These are phyloP conservation scores for Dendrobium catenatum DNA, from an alignment of 106 monocot species.

Conservation along the genomic window DNA sequence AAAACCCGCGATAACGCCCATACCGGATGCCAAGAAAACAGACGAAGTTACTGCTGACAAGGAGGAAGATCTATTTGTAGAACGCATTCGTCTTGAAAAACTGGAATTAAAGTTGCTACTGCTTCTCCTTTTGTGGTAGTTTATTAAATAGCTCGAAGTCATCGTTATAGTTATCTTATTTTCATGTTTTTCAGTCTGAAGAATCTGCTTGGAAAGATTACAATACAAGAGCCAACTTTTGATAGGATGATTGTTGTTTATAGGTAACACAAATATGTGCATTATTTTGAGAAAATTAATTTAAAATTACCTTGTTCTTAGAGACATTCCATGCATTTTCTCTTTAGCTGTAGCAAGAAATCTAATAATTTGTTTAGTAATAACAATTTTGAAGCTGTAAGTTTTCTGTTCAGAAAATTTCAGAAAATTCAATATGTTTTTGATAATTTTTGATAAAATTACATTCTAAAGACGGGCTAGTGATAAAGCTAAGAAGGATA, in stretches of 20 bases:
- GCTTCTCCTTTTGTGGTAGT: background rate
- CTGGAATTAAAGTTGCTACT: constrained; percentile 63
- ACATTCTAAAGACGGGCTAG: constrained; percentile 46
- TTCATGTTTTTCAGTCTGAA: constrained; percentile 32
- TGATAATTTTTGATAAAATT: background rate
- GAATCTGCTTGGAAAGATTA: constrained; percentile 63
- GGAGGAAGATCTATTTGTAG: constrained; percentile 59
- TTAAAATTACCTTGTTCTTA: background rate
- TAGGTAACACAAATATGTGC: constrained; percentile 31
- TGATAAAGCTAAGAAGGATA: constrained; percentile 42
- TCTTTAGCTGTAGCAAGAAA: background rate
- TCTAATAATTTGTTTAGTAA: background rate
- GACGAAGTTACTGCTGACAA: constrained; percentile 46
- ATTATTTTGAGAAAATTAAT: background rate
- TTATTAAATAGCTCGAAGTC: background rate
- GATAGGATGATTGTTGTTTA: constrained; percentile 94
- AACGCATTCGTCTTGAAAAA: constrained; percentile 79
- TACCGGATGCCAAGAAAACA: constrained; percentile 57
- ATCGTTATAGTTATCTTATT: background rate
- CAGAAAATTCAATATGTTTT: constrained; percentile 1
- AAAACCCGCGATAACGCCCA: constrained; percentile 29
- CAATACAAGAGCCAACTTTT: constrained; percentile 96
- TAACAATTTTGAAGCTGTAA: background rate
- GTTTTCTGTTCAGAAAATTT: constrained; percentile 3
- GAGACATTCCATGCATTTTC: constrained; percentile 1